phyloP scores from a whole-genome alignment of 805 yeast species.

The Kuraishia borneana region DNA sequence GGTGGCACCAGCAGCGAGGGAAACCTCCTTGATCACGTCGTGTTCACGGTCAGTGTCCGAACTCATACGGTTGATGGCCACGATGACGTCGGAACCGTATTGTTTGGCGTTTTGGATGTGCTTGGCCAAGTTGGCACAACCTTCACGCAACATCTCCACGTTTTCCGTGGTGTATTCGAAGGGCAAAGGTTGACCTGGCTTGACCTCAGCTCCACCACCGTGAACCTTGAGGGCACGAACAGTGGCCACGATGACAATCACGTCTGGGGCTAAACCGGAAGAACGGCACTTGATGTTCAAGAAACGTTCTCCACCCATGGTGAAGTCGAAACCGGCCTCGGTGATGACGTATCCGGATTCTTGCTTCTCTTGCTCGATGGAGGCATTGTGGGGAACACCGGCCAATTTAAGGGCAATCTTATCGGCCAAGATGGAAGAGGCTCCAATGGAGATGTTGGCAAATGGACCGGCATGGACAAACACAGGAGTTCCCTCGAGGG shows the following conservation, averaged over 20 bases:
- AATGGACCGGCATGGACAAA: conserved; percentile 97
- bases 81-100: conserved; percentile 72
- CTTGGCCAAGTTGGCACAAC: conserved; percentile 67
- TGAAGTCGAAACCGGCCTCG: conserved; percentile 97
- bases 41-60: conserved; percentile 63
- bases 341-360: conserved; percentile 76
- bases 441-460: conserved; percentile 96
- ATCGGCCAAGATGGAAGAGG: conserved; percentile 90
- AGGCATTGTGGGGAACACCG: conserved; percentile 37
- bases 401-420: conserved; percentile 85
- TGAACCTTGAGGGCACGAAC: conserved; percentile 89
- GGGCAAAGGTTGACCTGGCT: conserved; percentile 75
- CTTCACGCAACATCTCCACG: conserved; percentile 53
- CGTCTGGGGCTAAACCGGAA: conserved; percentile 80
- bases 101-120: conserved; percentile 63
- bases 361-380: conserved; percentile 28
- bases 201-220: conserved; percentile 85
- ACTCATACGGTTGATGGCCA: conserved; percentile 72
- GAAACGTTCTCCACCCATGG: conserved; percentile 98
- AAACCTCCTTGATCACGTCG: conserved; percentile 53
- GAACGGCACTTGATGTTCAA: conserved; percentile 92
- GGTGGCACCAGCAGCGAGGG: conserved; percentile 67
- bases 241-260: conserved; percentile 90
- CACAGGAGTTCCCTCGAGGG: conserved; percentile 95
- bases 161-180: conserved; percentile 63